A percentile compares a stretch with the other conserved stretches of the same genome.
These are phyloP conservation scores for Metschnikowia peoriensis DNA, from an alignment of 805 yeast genomes.

Conservation along the genomic window DNA sequence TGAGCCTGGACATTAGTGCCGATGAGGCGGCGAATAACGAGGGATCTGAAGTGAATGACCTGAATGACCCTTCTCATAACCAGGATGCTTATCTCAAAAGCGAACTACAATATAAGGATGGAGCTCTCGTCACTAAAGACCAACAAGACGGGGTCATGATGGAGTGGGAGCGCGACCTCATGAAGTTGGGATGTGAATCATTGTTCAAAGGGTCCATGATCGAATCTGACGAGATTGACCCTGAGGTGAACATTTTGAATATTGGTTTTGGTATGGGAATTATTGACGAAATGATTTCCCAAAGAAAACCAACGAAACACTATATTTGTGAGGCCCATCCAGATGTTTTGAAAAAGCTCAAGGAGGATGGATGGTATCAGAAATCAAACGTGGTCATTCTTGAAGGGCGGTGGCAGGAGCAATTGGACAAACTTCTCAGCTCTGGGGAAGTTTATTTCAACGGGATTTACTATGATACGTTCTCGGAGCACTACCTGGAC, in stretches of 20 bases:
- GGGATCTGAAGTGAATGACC: background rate
- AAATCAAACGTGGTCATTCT: slow-evolving; percentile 68
- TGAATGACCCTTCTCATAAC: slow-evolving; percentile 55
- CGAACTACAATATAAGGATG: slow-evolving; percentile 63
- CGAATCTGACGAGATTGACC: slow-evolving; percentile 28
- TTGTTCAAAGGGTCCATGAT: slow-evolving; percentile 49
- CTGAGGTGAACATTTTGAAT: slow-evolving; percentile 59
- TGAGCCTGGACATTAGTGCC: too few species aligned
- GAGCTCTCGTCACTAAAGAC: slow-evolving; percentile 68
- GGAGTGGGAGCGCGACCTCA: slow-evolving; percentile 89
- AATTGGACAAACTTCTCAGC: slow-evolving; percentile 61
- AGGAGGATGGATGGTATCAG: slow-evolving; percentile 78
- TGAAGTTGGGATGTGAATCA: slow-evolving; percentile 77
- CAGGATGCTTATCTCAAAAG: slow-evolving; percentile 65
- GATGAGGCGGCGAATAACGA: too few species aligned
- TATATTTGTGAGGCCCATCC: slow-evolving; percentile 96
- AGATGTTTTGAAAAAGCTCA: slow-evolving; percentile 70
- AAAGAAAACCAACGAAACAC: slow-evolving; percentile 58
- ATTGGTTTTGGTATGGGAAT: slow-evolving; percentile 98
- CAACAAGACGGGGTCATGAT: slow-evolving; percentile 92
- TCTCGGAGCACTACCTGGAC: slow-evolving; percentile 86
- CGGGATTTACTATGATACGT: slow-evolving; percentile 93
- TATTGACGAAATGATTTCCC: slow-evolving; percentile 69
- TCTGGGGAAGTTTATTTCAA: slow-evolving; percentile 70
- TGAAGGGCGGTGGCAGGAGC: slow-evolving; percentile 93